These are phyloP conservation scores for Amanita rubescens DNA, from an alignment of 768 basidiomycete genomes.

Conservation along the genomic window DNA sequence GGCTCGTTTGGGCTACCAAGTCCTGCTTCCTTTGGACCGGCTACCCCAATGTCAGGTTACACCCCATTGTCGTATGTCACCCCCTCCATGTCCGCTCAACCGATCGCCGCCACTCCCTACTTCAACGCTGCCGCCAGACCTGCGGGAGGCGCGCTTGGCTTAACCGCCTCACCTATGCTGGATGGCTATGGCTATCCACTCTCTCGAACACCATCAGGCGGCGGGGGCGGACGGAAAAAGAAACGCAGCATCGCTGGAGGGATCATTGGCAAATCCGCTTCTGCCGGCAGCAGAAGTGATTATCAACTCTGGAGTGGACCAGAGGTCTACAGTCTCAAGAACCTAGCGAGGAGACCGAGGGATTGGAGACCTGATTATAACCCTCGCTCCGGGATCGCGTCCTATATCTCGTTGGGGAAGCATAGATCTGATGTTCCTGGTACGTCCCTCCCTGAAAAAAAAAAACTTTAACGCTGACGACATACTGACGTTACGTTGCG, in stretches of 20 bases:
- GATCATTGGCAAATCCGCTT: neutral
- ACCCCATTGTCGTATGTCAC: neutral
- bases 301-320: constrained; percentile 6
- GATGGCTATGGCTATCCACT: neutral
- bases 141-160: constrained; percentile 7
- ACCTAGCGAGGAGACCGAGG: constrained; percentile 30
- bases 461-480: no score
- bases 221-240: constrained; percentile 11
- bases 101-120: constrained; percentile 15
- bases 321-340: constrained; percentile 24
- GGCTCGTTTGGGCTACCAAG: constrained; percentile 1
- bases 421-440: constrained; percentile 27
- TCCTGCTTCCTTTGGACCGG: constrained; percentile 11
- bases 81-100: neutral
- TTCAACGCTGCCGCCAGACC: constrained; percentile 12
- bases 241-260: constrained; percentile 14
- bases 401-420: constrained; percentile 21
- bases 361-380: constrained; percentile 40
- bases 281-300: neutral
- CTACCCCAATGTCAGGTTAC: constrained; percentile 12
- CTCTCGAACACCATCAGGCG: neutral
- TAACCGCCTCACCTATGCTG: constrained; percentile 6
- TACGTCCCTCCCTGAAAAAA: constrained; percentile 9
- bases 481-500: neutral
- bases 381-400: constrained; percentile 19